Conservation (phyloP, 805 yeast genomes). For the Danielozyma ontarioensis region DNA sequence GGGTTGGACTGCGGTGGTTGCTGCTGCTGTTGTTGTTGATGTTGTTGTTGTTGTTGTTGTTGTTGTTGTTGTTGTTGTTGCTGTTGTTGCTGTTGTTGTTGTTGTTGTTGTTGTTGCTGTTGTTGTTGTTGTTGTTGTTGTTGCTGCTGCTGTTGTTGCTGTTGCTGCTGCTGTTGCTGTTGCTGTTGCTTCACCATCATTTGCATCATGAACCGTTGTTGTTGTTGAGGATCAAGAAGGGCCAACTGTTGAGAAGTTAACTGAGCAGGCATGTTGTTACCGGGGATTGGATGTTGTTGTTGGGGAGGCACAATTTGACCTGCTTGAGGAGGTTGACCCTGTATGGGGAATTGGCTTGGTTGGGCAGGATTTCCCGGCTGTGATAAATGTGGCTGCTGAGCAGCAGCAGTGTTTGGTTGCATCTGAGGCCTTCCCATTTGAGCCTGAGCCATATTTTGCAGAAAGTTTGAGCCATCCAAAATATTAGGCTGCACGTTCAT, state of each 20-base stretch:
- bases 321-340: conserved; percentile 7
- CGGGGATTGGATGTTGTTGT: conserved; percentile 19
- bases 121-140: conserved; percentile 11
- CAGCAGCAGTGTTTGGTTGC: too few relatives aligned
- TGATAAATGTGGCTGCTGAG: conserved; percentile 8
- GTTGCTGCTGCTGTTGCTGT: conserved; percentile 12
- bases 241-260: conserved; percentile 3
- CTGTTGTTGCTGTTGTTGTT: conserved; percentile 8
- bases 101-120: conserved; percentile 15
- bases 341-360: conserved; percentile 2
- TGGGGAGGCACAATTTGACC: conserved; percentile 19
- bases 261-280: conserved; percentile 5
- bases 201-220: conserved; percentile 19
- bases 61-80: conserved; percentile 4
- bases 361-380: conserved; percentile 3
- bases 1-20: conserved; percentile 4
- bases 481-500: conserved; percentile 22
- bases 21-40: conserved; percentile 6
- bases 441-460: conserved; percentile 3
- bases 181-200: conserved; percentile 22
- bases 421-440: conserved; percentile 2
- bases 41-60: conserved; percentile 4
- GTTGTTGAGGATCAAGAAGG: conserved; percentile 7
- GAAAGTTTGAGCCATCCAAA: conserved; percentile 7
- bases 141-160: conserved; percentile 19